These are phyloP conservation scores for Fusarium robinianum DNA, from an alignment of 2,329 filamentous ascomycete genomes.

Conservation along the genomic window DNA sequence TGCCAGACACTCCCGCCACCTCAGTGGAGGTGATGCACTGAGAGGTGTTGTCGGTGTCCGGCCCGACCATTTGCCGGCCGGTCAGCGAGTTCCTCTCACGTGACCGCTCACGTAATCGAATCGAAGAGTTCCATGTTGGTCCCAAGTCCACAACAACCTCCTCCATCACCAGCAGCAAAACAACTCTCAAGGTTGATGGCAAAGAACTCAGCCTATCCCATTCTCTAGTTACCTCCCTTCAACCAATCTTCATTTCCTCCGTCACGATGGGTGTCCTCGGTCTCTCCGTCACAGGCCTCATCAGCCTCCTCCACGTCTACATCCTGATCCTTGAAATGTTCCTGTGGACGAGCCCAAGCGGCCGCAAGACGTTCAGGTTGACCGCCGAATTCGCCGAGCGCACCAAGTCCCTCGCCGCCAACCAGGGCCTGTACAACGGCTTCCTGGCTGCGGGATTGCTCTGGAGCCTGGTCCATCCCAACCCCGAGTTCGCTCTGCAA, in stretches of 20 bases:
- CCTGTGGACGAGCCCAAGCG: constrained; percentile 53
- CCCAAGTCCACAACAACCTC: no score
- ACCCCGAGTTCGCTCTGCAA: constrained; percentile 47
- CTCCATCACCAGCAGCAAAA: no score
- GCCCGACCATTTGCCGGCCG: no score
- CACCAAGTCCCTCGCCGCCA: constrained; percentile 52
- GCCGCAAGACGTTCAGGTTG: constrained; percentile 50
- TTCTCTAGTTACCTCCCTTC: no score
- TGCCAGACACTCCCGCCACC: no score
- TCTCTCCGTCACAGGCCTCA: constrained; percentile 42
- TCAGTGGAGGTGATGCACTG: no score
- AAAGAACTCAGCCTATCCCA: no score
- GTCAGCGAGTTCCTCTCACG: no score
- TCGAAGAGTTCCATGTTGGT: no score
- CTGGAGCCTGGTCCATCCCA: constrained; percentile 54
- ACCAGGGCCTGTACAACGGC: constrained; percentile 59
- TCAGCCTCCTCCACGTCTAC: constrained; percentile 52
- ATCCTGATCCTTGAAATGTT: constrained; percentile 56
- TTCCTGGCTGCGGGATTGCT: constrained; percentile 54
- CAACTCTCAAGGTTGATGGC: no score
- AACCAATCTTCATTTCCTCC: neutral
- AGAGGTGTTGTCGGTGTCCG: no score
- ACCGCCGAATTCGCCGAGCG: constrained; percentile 51
- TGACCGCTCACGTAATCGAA: no score
- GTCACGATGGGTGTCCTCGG: constrained; percentile 42